phyloP scores from a whole-genome alignment of 768 basidiomycete genomes.

The Amanita phalloides region DNA sequence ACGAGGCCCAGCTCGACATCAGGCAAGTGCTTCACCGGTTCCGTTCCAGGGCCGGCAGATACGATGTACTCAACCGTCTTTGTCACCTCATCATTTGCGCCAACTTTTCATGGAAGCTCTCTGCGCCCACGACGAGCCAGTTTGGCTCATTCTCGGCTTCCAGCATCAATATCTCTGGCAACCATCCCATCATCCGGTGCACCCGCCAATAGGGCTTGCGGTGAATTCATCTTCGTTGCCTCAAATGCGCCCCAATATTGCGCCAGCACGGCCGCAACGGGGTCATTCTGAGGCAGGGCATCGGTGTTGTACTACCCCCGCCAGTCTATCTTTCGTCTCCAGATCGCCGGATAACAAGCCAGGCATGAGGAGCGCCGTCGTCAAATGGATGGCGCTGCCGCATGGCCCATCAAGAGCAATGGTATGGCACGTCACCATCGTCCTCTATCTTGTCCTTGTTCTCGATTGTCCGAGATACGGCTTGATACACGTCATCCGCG shows the following conservation, averaged over 20 bases:
- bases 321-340: too few species aligned
- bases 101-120: slow-evolving; percentile 28
- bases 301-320: slow-evolving; percentile 32
- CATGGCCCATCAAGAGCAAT: slow-evolving; percentile 47
- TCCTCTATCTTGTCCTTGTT: slow-evolving; percentile 17
- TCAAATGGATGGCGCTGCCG: slow-evolving; percentile 42
- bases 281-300: slow-evolving; percentile 13
- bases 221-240: slow-evolving; percentile 23
- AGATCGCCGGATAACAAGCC: slow-evolving; percentile 19
- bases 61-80: neutral
- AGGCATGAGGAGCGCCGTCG: slow-evolving; percentile 31
- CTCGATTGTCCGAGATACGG: slow-evolving; percentile 39
- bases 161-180: slow-evolving; percentile 39
- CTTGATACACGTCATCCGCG: slow-evolving; percentile 49
- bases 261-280: slow-evolving; percentile 18
- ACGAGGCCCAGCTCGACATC: slow-evolving; percentile 9
- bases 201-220: slow-evolving; percentile 27
- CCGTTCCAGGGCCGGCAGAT: neutral
- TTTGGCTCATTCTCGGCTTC: slow-evolving; percentile 45
- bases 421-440: slow-evolving; percentile 1
- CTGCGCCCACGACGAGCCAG: slow-evolving; percentile 24
- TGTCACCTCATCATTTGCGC: slow-evolving; percentile 18
- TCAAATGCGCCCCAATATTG: slow-evolving; percentile 30
- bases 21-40: neutral
- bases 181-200: slow-evolving; percentile 22